A percentile compares a stretch with the other conserved stretches of the same genome.
Conservation (phyloP, 441 rosid genomes). For the Jatropha multifida region DNA sequence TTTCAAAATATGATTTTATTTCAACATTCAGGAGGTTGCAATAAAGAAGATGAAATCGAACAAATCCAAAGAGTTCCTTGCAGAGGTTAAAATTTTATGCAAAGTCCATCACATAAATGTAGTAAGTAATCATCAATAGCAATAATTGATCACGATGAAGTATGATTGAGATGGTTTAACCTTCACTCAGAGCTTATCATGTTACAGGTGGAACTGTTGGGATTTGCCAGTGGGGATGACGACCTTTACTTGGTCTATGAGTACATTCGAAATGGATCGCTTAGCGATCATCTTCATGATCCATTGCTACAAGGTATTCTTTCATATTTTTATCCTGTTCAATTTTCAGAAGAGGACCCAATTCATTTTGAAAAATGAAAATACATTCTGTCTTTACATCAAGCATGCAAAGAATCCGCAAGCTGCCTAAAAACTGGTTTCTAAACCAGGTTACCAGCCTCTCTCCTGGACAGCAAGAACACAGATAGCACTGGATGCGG, state of each 20-base stretch:
- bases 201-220: conserved; percentile 59
- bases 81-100: conserved; percentile 62
- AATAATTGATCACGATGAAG: background rate
- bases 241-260: conserved; percentile 68
- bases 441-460: conserved; percentile 49
- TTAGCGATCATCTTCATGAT: conserved; percentile 63
- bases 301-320: conserved; percentile 51
- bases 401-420: background rate
- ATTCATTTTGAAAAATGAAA: background rate
- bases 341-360: no score
- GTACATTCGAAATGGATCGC: conserved; percentile 55
- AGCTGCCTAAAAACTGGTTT: background rate
- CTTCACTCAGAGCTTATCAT: background rate
- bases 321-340: no score
- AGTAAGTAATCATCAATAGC: conserved; percentile 35
- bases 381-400: background rate
- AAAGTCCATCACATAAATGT: conserved; percentile 69
- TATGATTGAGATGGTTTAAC: background rate
- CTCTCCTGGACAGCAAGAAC: conserved; percentile 68
- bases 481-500: conserved; percentile 65
- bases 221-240: conserved; percentile 62
- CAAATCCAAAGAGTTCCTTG: conserved; percentile 64
- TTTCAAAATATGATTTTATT: background rate
- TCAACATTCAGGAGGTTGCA: conserved; percentile 52
- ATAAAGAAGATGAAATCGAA: conserved; percentile 70